Conservation (phyloP, 208 protist species). For the Leishmania mexicana region DNA sequence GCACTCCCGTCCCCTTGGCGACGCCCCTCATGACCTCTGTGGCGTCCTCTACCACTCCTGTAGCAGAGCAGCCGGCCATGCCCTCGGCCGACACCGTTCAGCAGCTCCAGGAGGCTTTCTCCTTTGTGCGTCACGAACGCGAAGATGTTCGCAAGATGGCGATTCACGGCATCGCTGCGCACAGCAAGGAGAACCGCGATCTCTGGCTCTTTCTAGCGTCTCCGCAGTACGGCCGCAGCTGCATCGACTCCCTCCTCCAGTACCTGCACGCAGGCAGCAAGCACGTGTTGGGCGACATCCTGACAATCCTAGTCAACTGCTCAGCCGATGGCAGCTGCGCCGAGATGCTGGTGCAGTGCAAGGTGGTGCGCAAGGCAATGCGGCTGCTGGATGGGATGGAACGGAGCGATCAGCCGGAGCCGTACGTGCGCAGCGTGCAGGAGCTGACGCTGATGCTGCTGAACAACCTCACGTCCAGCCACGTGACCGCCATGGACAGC, state of each 20-base stretch:
- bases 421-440: constrained; percentile 51
- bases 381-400: constrained; percentile 77
- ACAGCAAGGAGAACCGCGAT: constrained; percentile 77
- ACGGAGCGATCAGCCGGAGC: constrained; percentile 30
- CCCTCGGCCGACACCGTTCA: constrained; percentile 25
- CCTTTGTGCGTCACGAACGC: constrained; percentile 62
- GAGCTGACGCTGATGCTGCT: constrained; percentile 88
- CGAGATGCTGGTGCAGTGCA: constrained; percentile 68
- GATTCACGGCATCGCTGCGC: constrained; percentile 65
- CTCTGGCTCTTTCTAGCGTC: constrained; percentile 59
- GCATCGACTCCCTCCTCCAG: constrained; percentile 66
- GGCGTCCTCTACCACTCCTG: background rate
- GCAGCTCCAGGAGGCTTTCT: constrained; percentile 69
- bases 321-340: constrained; percentile 67
- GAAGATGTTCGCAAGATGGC: constrained; percentile 89
- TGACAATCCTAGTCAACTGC: constrained; percentile 86
- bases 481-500: constrained; percentile 75
- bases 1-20: background rate
- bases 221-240: constrained; percentile 35
- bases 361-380: constrained; percentile 77
- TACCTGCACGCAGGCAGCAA: constrained; percentile 53
- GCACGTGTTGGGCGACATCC: constrained; percentile 64
- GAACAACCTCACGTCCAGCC: constrained; percentile 81
- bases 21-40: background rate
- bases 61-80: background rate